Evolutionary conservation across 2,329 filamentous ascomycete species (phyloP).

Genomic region (Mycocentrospora acerina): DNA sequence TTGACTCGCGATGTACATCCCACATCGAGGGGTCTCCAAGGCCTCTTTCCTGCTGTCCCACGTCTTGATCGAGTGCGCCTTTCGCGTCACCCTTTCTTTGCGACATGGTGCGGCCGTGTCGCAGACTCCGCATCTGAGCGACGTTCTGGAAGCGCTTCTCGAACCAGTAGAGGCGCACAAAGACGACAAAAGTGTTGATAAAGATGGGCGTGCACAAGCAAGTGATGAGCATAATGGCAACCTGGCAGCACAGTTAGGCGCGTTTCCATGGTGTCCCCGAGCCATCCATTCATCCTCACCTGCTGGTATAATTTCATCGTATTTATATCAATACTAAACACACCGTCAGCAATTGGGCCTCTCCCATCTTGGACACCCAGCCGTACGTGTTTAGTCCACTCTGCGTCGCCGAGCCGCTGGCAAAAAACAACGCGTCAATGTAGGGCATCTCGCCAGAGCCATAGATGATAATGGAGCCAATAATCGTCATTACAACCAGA

Average conservation of each 20-base stretch:
- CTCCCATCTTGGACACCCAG: not conserved
- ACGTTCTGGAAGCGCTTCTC: conserved; percentile 91
- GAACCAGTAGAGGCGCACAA: conserved; percentile 95
- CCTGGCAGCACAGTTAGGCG: conserved; percentile 47
- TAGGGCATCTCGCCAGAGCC: conserved; percentile 66
- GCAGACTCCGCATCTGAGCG: conserved; percentile 69
- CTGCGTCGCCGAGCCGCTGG: conserved; percentile 84
- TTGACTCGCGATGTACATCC: conserved; percentile 60
- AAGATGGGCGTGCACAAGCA: conserved; percentile 46
- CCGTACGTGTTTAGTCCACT: conserved; percentile 80
- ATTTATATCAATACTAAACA: conserved; percentile 52
- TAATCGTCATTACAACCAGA: conserved; percentile 71
- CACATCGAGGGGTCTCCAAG: conserved; percentile 67
- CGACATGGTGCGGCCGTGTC: conserved; percentile 65
- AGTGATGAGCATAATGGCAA: conserved; percentile 47
- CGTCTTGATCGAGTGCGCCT: conserved; percentile 46
- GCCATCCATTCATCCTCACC: conserved; percentile 40
- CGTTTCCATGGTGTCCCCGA: not conserved
- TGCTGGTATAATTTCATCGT: conserved; percentile 52
- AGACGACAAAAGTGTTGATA: conserved; percentile 71
- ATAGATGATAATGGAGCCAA: conserved; percentile 78
- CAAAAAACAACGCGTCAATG: conserved; percentile 86
- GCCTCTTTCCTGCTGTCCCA: conserved; percentile 59
- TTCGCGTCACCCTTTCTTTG: conserved; percentile 52
- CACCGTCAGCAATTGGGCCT: conserved; percentile 14